Evolutionary conservation across 2,329 filamentous ascomycete genomes (phyloP).

Genomic region (Penicillium sp.): DNA sequence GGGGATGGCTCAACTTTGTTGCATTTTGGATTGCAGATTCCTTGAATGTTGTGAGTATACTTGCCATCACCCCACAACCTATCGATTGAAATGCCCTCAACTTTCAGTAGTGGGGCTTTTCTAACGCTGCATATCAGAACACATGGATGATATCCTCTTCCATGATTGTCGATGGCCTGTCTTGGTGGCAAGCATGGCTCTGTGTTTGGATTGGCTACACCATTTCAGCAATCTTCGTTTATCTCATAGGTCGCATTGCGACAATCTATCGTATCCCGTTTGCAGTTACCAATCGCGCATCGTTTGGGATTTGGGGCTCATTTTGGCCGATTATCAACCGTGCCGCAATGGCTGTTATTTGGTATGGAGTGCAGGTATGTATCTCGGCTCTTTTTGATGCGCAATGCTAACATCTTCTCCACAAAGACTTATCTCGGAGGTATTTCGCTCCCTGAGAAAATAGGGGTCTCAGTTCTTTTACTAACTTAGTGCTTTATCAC

Average conservation of each 20-base stretch:
- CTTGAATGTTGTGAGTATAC: constrained; percentile 13
- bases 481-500: background rate
- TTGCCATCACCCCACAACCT: background rate
- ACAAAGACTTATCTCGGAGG: background rate
- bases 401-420: background rate
- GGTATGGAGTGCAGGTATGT: constrained; percentile 16
- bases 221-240: constrained; percentile 11
- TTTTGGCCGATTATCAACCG: constrained; percentile 15
- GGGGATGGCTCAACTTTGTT: constrained; percentile 86
- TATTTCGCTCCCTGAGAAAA: background rate
- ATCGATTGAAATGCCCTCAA: no score
- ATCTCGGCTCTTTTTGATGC: background rate
- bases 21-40: constrained; percentile 69
- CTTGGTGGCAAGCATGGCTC: constrained; percentile 19
- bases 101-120: background rate
- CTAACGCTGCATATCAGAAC: constrained; percentile 1
- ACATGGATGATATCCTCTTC: constrained; percentile 19
- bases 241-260: constrained; percentile 12
- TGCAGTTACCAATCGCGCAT: constrained; percentile 9
- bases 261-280: constrained; percentile 13
- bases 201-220: constrained; percentile 19
- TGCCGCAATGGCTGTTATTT: constrained; percentile 15
- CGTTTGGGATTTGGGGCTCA: constrained; percentile 14
- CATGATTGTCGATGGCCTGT: constrained; percentile 16
- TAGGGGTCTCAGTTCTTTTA: background rate